Percentiles rank a stretch among this genome's conserved stretches.
Conservation (phyloP, 176 grass and related monocot genomes). For the Cocos nucifera region DNA sequence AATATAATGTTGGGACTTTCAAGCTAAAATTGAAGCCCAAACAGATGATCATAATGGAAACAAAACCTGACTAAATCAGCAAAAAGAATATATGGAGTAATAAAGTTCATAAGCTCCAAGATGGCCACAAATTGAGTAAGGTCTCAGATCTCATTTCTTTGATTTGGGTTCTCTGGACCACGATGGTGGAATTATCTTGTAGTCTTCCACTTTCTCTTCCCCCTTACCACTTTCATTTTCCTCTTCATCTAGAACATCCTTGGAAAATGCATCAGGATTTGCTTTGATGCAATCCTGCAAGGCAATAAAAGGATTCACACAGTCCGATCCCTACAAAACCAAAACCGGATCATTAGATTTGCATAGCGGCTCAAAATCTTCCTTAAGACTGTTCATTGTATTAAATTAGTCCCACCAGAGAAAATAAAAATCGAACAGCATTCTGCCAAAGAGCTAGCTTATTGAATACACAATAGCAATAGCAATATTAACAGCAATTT, state of each 20-base stretch:
- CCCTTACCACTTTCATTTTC: slow-evolving; percentile 27
- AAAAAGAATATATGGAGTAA: too few relatives aligned
- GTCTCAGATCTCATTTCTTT: slow-evolving; percentile 38
- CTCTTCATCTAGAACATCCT: slow-evolving; percentile 73
- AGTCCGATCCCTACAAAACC: slow-evolving; percentile 76
- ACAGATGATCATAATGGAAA: too few relatives aligned
- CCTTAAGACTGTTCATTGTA: too few relatives aligned
- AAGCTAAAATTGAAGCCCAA: too few relatives aligned
- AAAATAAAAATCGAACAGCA: too few relatives aligned
- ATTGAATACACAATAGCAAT: too few relatives aligned
- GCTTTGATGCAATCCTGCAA: slow-evolving; percentile 86
- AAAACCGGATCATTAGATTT: neutral
- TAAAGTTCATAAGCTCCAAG: too few relatives aligned
- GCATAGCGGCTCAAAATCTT: too few relatives aligned
- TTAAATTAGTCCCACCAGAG: too few relatives aligned
- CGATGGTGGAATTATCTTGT: slow-evolving; percentile 54
- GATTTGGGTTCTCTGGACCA: slow-evolving; percentile 83
- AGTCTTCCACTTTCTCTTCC: slow-evolving; percentile 40
- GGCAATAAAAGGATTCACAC: slow-evolving; percentile 64
- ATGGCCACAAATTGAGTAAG: neutral
- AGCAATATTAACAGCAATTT: too few relatives aligned
- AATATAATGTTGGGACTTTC: too few relatives aligned
- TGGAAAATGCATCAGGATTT: slow-evolving; percentile 81
- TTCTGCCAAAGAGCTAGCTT: too few relatives aligned
- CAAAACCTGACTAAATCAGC: neutral